Conservation (phyloP, 2,329 filamentous ascomycete genomes). For the Fusarium burgessii region DNA sequence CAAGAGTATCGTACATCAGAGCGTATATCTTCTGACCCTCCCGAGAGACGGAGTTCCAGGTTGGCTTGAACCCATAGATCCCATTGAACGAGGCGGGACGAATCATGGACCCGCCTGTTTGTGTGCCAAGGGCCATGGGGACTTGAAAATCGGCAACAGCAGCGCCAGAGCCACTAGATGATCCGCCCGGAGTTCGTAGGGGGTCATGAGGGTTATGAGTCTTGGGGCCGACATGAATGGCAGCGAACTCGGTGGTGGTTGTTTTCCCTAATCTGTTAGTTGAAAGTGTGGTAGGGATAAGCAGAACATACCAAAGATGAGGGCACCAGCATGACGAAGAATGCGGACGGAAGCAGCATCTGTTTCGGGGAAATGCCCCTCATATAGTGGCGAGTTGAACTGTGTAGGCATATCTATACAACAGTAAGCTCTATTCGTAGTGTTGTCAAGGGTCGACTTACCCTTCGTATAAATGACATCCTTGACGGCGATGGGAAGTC, state of each 20-base stretch:
- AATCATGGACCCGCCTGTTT: slow-evolving; percentile 74
- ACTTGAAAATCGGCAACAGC: slow-evolving; percentile 74
- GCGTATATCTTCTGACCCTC: slow-evolving; percentile 73
- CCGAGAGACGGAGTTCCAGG: slow-evolving; percentile 71
- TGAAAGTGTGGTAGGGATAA: background rate
- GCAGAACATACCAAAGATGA: slow-evolving; percentile 59
- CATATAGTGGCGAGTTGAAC: slow-evolving; percentile 67
- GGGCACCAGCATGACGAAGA: slow-evolving; percentile 66
- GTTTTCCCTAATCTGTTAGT: slow-evolving; percentile 39
- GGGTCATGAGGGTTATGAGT: slow-evolving; percentile 74
- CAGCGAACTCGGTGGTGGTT: slow-evolving; percentile 74
- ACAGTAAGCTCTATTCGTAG: background rate
- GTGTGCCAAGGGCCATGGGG: slow-evolving; percentile 71
- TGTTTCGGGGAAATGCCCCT: slow-evolving; percentile 56
- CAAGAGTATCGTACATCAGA: slow-evolving; percentile 71
- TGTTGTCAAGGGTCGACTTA: slow-evolving; percentile 27
- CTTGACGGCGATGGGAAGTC: slow-evolving; percentile 69
- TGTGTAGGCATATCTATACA: slow-evolving; percentile 66
- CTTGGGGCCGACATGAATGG: slow-evolving; percentile 63
- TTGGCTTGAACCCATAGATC: slow-evolving; percentile 75
- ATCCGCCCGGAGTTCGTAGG: slow-evolving; percentile 74
- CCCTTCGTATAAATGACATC: slow-evolving; percentile 70
- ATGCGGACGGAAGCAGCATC: slow-evolving; percentile 66
- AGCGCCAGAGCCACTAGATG: slow-evolving; percentile 75
- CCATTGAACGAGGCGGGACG: slow-evolving; percentile 75